A percentile compares a stretch with the other conserved stretches of the same genome.
Evolutionary conservation across 768 basidiomycete species (phyloP).

Genomic region (Kwoniella botswanensis): DNA sequence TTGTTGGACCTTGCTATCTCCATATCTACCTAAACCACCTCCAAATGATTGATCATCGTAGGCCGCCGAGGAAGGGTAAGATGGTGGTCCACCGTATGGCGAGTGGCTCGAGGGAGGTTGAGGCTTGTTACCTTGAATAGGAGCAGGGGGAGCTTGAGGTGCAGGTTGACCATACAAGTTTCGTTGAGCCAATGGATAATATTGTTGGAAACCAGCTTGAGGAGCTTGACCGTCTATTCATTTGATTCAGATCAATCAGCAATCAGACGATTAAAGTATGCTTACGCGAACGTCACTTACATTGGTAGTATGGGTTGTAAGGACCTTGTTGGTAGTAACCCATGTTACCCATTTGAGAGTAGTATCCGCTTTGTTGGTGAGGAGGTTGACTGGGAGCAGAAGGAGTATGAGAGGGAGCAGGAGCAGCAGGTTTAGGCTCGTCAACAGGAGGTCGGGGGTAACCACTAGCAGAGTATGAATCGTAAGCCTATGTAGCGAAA

Average conservation of each 20-base stretch:
- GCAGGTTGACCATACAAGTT: conserved; percentile 52
- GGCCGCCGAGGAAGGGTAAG: conserved; percentile 38
- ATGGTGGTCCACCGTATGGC: conserved; percentile 51
- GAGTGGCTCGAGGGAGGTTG: conserved; percentile 44
- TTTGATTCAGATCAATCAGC: neutral
- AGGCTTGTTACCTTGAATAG: conserved; percentile 42
- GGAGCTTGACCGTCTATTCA: conserved; percentile 51
- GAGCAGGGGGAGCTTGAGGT: conserved; percentile 41
- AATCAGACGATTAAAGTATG: neutral
- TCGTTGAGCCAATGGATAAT: conserved; percentile 54
- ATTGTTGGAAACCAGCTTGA: conserved; percentile 54
- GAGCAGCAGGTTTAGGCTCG: conserved; percentile 48
- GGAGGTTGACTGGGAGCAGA: conserved; percentile 34
- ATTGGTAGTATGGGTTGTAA: conserved; percentile 59
- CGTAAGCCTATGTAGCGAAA: conserved; percentile 39
- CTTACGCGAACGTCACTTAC: conserved; percentile 33
- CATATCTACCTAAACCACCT: conserved; percentile 44
- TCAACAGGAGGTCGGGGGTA: conserved; percentile 54
- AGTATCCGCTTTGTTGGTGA: conserved; percentile 54
- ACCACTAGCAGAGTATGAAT: conserved; percentile 55
- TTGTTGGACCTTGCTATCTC: conserved; percentile 32
- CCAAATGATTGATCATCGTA: conserved; percentile 50
- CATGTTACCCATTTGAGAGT: conserved; percentile 52
- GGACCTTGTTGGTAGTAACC: conserved; percentile 56
- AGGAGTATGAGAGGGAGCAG: conserved; percentile 40